Evolutionary conservation across 2,329 filamentous ascomycete genomes (phyloP).

Genomic region (Aspergillus tanneri): DNA sequence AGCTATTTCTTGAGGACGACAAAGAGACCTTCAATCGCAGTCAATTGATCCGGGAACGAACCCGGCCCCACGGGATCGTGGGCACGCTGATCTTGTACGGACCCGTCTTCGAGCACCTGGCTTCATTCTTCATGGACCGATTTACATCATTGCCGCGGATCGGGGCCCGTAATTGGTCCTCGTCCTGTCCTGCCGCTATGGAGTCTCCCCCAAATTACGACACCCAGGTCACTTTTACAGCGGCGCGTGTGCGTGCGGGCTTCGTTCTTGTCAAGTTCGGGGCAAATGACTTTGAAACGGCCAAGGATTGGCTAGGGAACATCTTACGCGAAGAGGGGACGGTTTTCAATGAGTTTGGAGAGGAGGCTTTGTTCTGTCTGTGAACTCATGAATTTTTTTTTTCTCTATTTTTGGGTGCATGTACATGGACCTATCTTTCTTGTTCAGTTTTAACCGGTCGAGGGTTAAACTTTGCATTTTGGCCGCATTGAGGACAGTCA

Average conservation of each 20-base stretch:
- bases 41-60: conserved; percentile 52
- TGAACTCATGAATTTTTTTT: conserved; percentile 11
- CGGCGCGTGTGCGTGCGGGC: conserved; percentile 68
- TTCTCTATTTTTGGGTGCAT: neutral
- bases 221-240: conserved; percentile 72
- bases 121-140: conserved; percentile 73
- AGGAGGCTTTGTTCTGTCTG: conserved; percentile 76
- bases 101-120: conserved; percentile 63
- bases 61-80: conserved; percentile 73
- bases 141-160: conserved; percentile 78
- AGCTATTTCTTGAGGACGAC: conserved; percentile 33
- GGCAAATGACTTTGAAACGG: conserved; percentile 76
- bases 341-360: conserved; percentile 69
- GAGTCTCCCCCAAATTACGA: conserved; percentile 41
- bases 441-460: neutral
- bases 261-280: conserved; percentile 93
- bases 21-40: conserved; percentile 17
- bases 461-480: neutral
- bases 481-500: neutral
- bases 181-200: conserved; percentile 24
- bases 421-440: neutral
- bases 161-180: conserved; percentile 72
- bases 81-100: conserved; percentile 85
- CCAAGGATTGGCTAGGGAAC: conserved; percentile 72
- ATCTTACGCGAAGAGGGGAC: conserved; percentile 76